Base-by-base conservation (phyloP, 495 filamentous ascomycete genomes). In the Bacidia gigantensis region DNA sequence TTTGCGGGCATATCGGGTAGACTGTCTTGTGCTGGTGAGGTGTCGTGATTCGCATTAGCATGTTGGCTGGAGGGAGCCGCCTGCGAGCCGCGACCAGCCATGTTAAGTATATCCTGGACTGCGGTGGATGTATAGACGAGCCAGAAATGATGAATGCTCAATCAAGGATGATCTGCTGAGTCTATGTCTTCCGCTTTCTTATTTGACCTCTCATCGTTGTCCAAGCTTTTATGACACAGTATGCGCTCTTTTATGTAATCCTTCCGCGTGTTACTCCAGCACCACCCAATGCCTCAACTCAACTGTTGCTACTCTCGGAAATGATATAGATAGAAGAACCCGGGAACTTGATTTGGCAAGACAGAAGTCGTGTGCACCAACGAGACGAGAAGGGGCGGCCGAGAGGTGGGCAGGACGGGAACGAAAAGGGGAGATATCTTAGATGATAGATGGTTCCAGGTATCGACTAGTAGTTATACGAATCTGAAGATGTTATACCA, bases 11-110 rank as follows among this genome's bases (percentile, higher is more conserved):
- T 52, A 26, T 70, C 65, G 14, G 60, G 56, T 39, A 52, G 44
- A 17, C 21, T 53, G 23, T 53, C 59, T 39, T 69, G 61, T 25
- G 59, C 60, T 32, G 65, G 64, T 38, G 56, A 53, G 45, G 63
- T 52, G 26, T 60, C 56, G 22, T 51, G 35, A 7, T 46, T 41
- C 29, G 58, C 17, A 21, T 46, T 55, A 20, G 47, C 9, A 35
- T 50, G n/a, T 18, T 32, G 24, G 32, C 25, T 29, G 22, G 44
- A 22, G 7, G 25, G 44, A 24, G 22, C 21, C 26, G 51, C 45
- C 48, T 60, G 61, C 14, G 60, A 57, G 0, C 49, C 38, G 32
- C 50, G 54, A 50, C 57, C 57, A 46, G 60, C 55, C 60, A 64
- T 62, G n/a, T 22, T 42, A 35, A 38, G 50, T 12, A 17, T n/a